Evolutionary conservation across 2,329 filamentous ascomycete species (phyloP), one percentile per base, ranked within the genome.

Genomic region (Pseudogymnoascus sp.): DNA sequence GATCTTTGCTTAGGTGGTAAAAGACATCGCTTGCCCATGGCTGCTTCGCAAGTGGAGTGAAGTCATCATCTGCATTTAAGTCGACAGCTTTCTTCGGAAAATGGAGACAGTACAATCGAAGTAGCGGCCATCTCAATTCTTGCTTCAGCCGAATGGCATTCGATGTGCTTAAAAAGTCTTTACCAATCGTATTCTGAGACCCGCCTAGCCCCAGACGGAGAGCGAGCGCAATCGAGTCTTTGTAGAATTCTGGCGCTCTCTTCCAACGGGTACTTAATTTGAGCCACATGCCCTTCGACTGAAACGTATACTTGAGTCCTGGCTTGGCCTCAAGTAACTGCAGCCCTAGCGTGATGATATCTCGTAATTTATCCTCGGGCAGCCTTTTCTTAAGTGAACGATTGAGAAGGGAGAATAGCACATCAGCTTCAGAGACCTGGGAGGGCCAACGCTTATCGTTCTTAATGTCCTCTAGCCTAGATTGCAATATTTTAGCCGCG

Each of bases 71-170:
- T 37, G 18, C 42, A 65, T 67, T 61, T 5, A 67, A 50, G 21
- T 66, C 66, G 53, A 67, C 28, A 2, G 50, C 63, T n/a, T 56
- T 59, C 11, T 62, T 63, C 11, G 64, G 63, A 59, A 65, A 50
- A 25, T 66, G 42, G 16, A 66, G 64, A 42, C 64, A 67, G 33
- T 62, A 64, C 28, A 64, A 25, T 35, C 65, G 64, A 35, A 67
- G 63, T n/a, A 67, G 42, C 11, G 40, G 33, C 64, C 65, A 67
- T 53, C 59, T 64, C 25, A 59, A 16, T 59, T 63, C 62, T 31
- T 56, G 59, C 44, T 53, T 47, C 25, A 44, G 23, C 10, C 44
- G 14, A 5, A 64, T 12, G 33, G 5, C 3, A 23, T 28, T 38
- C 23, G 38, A 62, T 5, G 28, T 44, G 38, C 53, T 31, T n/a